These are phyloP conservation scores for Samsoniella hepiali DNA, from an alignment of 2,329 filamentous ascomycete genomes.

Conservation along the genomic window DNA sequence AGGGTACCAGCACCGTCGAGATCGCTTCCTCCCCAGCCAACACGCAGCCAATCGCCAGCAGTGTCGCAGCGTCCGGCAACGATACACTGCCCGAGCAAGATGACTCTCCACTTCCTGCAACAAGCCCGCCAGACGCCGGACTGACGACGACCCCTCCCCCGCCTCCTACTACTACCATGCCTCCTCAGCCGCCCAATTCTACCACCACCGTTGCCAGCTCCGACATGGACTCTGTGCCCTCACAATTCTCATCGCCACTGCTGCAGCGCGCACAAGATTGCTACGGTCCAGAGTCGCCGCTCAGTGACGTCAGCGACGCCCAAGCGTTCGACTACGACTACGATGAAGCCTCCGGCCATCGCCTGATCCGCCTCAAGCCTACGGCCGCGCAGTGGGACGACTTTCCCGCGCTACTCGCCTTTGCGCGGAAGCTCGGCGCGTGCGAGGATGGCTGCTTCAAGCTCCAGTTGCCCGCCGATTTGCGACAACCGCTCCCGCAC, in stretches of 20 bases:
- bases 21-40: not conserved
- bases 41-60: not conserved
- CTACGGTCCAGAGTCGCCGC: conserved; percentile 2
- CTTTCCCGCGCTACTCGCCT: conserved; percentile 35
- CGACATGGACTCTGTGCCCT: conserved; percentile 6
- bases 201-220: conserved; percentile 1
- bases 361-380: conserved; percentile 34
- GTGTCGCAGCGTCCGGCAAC: not conserved
- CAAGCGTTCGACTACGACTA: conserved; percentile 31
- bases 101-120: too few species aligned
- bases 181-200: not conserved
- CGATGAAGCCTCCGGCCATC: conserved; percentile 29
- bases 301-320: conserved; percentile 17
- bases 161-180: not conserved
- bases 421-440: conserved; percentile 31
- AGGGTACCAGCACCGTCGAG: not conserved
- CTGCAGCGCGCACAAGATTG: not conserved
- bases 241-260: not conserved
- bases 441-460: conserved; percentile 39
- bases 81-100: not conserved
- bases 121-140: not conserved
- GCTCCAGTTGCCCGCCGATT: conserved; percentile 32
- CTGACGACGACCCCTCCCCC: not conserved
- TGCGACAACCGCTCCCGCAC: conserved; percentile 32
- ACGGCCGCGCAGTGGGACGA: conserved; percentile 35